Percentiles rank a stretch among this genome's conserved stretches.
Evolutionary conservation across 169 alveolate genomes (phyloP).

Genomic region (Amoebophrya sp.): DNA sequence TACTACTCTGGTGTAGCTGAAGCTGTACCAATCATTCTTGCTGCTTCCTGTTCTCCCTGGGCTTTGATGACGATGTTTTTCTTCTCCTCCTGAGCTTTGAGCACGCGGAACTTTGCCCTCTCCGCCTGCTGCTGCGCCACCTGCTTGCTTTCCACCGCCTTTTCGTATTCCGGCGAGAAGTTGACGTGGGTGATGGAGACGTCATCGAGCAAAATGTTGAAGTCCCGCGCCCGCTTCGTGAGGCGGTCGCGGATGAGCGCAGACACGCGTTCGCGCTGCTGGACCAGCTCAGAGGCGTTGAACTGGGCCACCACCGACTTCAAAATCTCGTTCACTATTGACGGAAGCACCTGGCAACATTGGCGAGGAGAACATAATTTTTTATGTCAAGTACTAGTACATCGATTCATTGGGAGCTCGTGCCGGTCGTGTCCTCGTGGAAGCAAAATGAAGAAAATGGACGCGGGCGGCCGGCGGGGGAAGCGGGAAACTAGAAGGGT

Average conservation of each 20-base stretch:
- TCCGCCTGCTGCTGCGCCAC: constrained; percentile 97
- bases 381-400: neutral
- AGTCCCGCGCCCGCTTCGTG: constrained; percentile 72
- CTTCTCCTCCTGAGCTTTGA: constrained; percentile 87
- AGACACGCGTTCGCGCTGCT: constrained; percentile 83
- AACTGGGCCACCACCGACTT: constrained; percentile 91
- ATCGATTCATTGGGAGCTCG: neutral
- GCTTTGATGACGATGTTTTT: constrained; percentile 88
- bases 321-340: constrained; percentile 89
- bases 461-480: too few relatives aligned
- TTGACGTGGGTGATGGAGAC: constrained; percentile 82
- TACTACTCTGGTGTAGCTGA: neutral
- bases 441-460: neutral
- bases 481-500: neutral
- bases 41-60: constrained; percentile 91
- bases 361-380: neutral
- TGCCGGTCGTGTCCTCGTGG: neutral
- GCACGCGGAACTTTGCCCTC: constrained; percentile 75
- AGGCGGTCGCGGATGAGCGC: neutral
- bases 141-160: constrained; percentile 94
- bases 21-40: constrained; percentile 45
- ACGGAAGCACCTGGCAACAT: constrained; percentile 56
- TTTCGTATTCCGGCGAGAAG: constrained; percentile 74
- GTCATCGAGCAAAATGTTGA: constrained; percentile 87
- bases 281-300: constrained; percentile 87